These are phyloP conservation scores for Tuber melanosporum DNA, from an alignment of 495 filamentous ascomycete species.

Conservation along the genomic window DNA sequence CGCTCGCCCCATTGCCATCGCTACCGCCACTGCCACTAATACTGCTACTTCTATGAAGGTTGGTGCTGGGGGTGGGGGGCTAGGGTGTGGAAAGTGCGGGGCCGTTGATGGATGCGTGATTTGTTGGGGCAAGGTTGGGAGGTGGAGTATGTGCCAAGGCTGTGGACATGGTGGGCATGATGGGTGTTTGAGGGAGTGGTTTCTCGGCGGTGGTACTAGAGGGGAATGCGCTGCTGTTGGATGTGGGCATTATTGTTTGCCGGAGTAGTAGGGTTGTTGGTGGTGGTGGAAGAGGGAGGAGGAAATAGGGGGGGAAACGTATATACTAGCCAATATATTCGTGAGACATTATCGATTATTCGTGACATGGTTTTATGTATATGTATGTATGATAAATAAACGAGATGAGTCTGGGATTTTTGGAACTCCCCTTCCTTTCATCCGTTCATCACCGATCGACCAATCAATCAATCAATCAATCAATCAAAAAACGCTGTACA, in stretches of 20 bases:
- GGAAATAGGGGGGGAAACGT: neutral
- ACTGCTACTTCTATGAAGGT: neutral
- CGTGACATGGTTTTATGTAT: neutral
- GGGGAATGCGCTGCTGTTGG: conserved; percentile 38
- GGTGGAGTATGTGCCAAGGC: conserved; percentile 40
- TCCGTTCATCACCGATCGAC: neutral
- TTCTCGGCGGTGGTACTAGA: conserved; percentile 27
- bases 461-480: neutral
- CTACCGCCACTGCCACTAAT: neutral
- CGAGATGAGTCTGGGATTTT: neutral
- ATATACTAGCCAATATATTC: neutral
- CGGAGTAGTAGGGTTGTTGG: conserved; percentile 4
- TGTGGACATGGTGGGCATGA: conserved; percentile 39
- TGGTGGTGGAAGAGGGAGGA: neutral
- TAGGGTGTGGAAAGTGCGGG: conserved; percentile 5
- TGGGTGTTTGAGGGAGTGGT: conserved; percentile 38
- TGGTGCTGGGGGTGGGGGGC: conserved; percentile 9
- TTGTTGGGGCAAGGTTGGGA: conserved; percentile 34
- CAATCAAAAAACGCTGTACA: neutral
- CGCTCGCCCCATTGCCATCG: neutral
- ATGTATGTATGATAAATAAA: neutral
- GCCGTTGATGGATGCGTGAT: conserved; percentile 38
- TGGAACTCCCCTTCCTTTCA: neutral
- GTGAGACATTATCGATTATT: neutral
- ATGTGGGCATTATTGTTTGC: conserved; percentile 40